These are phyloP conservation scores for Garcia nutans DNA, from an alignment of 345 rosid species.

Conservation along the genomic window DNA sequence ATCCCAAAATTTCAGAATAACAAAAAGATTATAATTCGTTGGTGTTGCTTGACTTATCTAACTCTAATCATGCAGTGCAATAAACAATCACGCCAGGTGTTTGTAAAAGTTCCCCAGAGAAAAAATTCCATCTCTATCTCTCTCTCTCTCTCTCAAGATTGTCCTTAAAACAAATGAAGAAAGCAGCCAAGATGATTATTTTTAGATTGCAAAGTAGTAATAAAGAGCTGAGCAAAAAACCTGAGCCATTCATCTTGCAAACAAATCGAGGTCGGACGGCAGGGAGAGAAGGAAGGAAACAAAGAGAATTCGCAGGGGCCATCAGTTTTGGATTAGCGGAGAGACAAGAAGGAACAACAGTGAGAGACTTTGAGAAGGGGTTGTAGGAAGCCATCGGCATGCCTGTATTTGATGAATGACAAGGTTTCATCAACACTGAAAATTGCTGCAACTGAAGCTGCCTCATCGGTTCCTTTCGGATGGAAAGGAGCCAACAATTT, in stretches of 20 bases:
- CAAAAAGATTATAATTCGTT: too few species aligned
- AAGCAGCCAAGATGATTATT: not conserved
- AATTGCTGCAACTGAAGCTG: conserved; percentile 29
- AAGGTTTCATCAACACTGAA: conserved; percentile 10
- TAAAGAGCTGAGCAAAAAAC: conserved; percentile 9
- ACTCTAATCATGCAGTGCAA: not conserved
- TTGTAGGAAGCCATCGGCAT: conserved; percentile 18
- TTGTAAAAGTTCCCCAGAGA: conserved; percentile 23
- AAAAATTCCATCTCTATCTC: not conserved
- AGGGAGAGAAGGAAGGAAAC: conserved; percentile 7
- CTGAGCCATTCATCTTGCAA: conserved; percentile 29
- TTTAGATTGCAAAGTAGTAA: not conserved
- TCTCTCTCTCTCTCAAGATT: not conserved
- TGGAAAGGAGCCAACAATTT: not conserved
- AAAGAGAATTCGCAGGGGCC: not conserved
- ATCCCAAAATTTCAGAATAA: too few species aligned
- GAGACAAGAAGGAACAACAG: not conserved
- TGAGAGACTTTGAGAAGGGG: not conserved
- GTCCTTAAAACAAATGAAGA: not conserved
- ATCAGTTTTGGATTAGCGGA: conserved; percentile 9
- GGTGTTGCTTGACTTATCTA: not conserved
- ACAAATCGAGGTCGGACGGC: conserved; percentile 20
- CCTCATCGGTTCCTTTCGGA: conserved; percentile 21
- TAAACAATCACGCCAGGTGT: conserved; percentile 17
- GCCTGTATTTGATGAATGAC: not conserved